phyloP scores from a whole-genome alignment of 2,329 filamentous ascomycete species.

The Tolypocladium ophioglossoides region DNA sequence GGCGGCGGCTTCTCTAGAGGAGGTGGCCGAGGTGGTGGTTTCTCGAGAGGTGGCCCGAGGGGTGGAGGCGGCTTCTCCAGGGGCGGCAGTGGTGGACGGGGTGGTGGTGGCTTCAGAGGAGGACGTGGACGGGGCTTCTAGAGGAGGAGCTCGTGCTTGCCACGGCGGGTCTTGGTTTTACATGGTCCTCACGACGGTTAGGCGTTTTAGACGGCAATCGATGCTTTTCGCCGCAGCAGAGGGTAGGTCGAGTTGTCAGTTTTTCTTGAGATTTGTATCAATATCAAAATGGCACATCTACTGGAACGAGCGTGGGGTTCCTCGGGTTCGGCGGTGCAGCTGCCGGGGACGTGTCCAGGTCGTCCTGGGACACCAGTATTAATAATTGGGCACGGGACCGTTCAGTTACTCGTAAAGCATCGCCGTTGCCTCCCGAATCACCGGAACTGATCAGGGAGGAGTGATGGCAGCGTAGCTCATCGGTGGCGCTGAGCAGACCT shows the following conservation, averaged over 20 bases:
- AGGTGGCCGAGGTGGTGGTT: conserved; percentile 17
- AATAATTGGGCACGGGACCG: too few species aligned
- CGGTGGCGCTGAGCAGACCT: too few species aligned
- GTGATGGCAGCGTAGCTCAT: too few species aligned
- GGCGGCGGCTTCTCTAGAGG: conserved; percentile 22
- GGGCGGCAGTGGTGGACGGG: conserved; percentile 12
- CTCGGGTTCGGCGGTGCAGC: too few species aligned
- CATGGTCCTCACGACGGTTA: conserved; percentile 2
- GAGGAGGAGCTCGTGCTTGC: not conserved
- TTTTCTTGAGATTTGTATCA: not conserved
- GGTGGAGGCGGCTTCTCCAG: conserved; percentile 23
- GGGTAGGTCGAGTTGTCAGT: conserved; percentile 7
- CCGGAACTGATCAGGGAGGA: too few species aligned
- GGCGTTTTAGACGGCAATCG: conserved; percentile 4
- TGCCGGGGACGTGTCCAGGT: too few species aligned
- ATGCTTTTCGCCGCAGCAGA: conserved; percentile 3
- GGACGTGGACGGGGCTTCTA: conserved; percentile 1
- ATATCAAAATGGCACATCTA: conserved; percentile 2
- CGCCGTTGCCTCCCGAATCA: too few species aligned
- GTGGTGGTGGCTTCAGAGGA: conserved; percentile 18
- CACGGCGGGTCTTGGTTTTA: conserved; percentile 2
- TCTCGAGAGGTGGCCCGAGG: conserved; percentile 7
- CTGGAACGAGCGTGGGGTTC: not conserved
- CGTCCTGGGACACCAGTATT: too few species aligned
- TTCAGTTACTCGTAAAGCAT: too few species aligned